These are phyloP conservation scores for Sophora flavescens DNA, from an alignment of 306 rosid genomes.

Conservation along the genomic window DNA sequence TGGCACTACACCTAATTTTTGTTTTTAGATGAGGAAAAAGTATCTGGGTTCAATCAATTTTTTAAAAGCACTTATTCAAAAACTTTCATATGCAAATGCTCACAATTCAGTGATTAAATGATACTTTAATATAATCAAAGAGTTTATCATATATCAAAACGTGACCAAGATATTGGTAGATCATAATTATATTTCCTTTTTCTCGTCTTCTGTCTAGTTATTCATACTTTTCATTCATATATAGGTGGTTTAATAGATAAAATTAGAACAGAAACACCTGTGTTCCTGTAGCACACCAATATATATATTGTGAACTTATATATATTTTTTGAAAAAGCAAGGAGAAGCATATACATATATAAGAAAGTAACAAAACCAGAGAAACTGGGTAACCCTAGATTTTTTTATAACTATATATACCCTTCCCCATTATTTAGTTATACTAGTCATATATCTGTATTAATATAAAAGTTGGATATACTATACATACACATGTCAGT, in stretches of 20 bases:
- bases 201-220: not conserved
- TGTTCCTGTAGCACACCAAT: not conserved
- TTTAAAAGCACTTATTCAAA: no score
- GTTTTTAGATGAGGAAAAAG: no score
- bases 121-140: no score
- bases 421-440: constrained; percentile 22
- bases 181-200: no score
- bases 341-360: constrained; percentile 8
- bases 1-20: no score
- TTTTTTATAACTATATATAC: not conserved
- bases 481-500: no score
- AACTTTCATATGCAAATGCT: no score
- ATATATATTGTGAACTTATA: not conserved
- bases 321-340: not conserved
- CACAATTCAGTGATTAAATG: no score
- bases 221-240: not conserved
- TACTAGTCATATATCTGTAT: not conserved
- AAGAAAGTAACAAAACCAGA: constrained; percentile 9
- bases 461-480: no score
- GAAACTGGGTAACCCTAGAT: not conserved
- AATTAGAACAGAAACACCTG: not conserved
- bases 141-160: no score
- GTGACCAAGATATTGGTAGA: no score
- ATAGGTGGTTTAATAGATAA: not conserved
- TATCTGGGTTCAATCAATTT: no score